Evolutionary conservation across 192 early-diverging fungal species (phyloP).

Genomic region (Pecoramyces ruminantium): DNA sequence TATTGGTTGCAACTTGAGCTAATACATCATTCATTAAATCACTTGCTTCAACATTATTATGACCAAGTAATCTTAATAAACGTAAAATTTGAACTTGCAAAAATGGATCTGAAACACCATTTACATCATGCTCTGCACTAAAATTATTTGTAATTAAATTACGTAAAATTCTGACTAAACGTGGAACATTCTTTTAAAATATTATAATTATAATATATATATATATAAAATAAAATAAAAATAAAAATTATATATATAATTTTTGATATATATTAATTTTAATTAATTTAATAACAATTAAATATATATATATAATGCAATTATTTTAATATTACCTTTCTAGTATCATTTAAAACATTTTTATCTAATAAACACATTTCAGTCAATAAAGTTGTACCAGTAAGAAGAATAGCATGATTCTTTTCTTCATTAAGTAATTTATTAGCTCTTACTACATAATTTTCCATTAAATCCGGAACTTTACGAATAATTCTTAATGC

Average conservation of each 20-base stretch:
- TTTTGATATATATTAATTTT: too few relatives aligned
- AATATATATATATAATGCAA: neutral
- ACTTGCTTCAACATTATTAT: conserved; percentile 47
- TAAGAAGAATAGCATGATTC: conserved; percentile 88
- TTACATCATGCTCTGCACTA: conserved; percentile 91
- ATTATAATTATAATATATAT: too few relatives aligned
- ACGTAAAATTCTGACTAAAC: conserved; percentile 75
- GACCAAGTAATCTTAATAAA: conserved; percentile 67
- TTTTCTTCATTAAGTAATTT: conserved; percentile 66
- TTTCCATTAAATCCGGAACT: conserved; percentile 80
- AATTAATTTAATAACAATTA: too few relatives aligned
- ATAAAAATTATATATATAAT: too few relatives aligned
- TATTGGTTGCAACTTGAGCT: conserved; percentile 89
- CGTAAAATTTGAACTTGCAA: conserved; percentile 86
- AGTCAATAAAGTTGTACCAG: conserved; percentile 69
- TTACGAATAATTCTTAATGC: conserved; percentile 82
- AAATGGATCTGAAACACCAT: conserved; percentile 91
- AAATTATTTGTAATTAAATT: conserved; percentile 70
- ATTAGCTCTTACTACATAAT: conserved; percentile 58
- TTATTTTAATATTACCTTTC: conserved; percentile 24
- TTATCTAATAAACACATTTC: conserved; percentile 69
- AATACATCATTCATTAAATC: conserved; percentile 95
- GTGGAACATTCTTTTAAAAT: conserved; percentile 42
- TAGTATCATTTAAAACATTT: conserved; percentile 50
- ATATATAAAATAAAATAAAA: too few relatives aligned